Base-by-base conservation (phyloP, 805 yeast species). In the Saccharomyces eubayanus region DNA sequence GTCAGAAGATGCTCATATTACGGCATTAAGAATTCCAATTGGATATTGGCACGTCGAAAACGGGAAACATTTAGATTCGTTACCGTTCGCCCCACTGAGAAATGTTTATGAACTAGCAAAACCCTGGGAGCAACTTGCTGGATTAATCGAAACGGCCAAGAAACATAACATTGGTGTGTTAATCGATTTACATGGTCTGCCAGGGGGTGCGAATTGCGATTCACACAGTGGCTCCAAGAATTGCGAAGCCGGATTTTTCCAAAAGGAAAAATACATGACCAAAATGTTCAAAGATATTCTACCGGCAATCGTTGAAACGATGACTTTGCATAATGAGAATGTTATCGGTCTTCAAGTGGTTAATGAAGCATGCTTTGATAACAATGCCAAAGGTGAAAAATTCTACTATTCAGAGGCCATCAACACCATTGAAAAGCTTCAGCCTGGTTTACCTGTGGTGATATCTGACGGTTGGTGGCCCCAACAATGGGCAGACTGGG, bases 381-480 rank as follows among this genome's bases (percentile, higher is more conserved):
- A 83, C 52, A 72, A 76, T 10, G 81, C 80, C 9, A 69, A 67
- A 36, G 71, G 71, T 27, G 89, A 84, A 62, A 74, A 77, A 57
- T 63, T 68, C 3, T 92, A 84, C 68, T 91, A 91, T 65, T 62
- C 75, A 9, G 77, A 79, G 20, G 96, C 96, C 0, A 72, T 82
- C 40, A 73, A 74, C 31, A 76, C 77, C 45, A 84, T 92, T 46
- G 74, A 92, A 30, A 65, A 69, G 21, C 72, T 75, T 14, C 85
- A 88, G 63, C 49, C 67, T 1, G 69, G 69, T 1, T 69, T 89
- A 31, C 96, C 96, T 0, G 74, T 92, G 5, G 72, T 87, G 16
- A 86, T 92, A 36, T 88, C 96, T 1, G 98, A 92, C 66, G 96
- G 96, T 2, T 94, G 98, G 98, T 85, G 89, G 84, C 79, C 94